A percentile compares a stretch with the other conserved stretches of the same genome.
These are phyloP conservation scores for Astrothelium macrocarpum DNA, from an alignment of 495 filamentous ascomycete genomes.

Conservation along the genomic window DNA sequence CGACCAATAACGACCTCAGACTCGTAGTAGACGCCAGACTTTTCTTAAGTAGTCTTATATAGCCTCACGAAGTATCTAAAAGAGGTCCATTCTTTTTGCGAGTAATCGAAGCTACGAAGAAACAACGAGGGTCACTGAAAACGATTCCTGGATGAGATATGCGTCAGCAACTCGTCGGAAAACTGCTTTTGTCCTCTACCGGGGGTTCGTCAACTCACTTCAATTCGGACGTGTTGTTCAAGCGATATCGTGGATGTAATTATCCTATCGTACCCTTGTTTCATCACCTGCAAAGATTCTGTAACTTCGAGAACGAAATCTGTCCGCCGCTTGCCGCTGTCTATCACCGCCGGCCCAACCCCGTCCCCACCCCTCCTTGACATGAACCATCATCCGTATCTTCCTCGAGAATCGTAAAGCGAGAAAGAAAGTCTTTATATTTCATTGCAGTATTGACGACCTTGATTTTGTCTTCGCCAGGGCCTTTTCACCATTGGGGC, in stretches of 20 bases:
- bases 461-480: conserved; percentile 37
- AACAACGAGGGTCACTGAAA: not conserved
- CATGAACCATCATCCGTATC: not conserved
- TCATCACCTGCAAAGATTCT: not conserved
- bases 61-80: not conserved
- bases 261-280: not conserved
- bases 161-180: not conserved
- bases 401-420: not conserved
- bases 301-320: not conserved
- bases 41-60: no score
- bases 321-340: not conserved
- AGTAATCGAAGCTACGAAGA: not conserved
- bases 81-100: not conserved
- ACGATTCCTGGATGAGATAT: not conserved
- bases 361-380: not conserved
- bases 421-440: conserved; percentile 31
- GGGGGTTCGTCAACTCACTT: not conserved
- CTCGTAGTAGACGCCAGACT: not conserved
- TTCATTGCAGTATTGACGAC: conserved; percentile 40
- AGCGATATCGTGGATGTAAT: not conserved
- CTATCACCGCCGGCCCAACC: not conserved
- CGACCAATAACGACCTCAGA: not conserved
- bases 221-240: not conserved
- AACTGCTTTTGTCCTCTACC: not conserved
- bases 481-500: conserved; percentile 29